Evolutionary conservation across 1,284 basidiomycete genomes (phyloP), one percentile per base, ranked within the genome.

Genomic region (Peniophora sp.): DNA sequence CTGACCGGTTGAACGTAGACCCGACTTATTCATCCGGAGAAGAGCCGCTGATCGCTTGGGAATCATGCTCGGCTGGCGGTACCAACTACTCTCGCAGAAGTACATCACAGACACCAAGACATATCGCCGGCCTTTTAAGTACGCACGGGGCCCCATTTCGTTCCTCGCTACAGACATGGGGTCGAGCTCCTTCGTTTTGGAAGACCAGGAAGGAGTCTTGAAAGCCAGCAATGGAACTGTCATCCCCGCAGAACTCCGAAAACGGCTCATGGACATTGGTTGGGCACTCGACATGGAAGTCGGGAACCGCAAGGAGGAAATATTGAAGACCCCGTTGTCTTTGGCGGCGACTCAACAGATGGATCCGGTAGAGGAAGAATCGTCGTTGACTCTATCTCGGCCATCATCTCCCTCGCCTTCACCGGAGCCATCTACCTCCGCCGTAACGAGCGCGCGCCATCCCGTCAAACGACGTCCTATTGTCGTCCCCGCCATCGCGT

Each of bases 111-210:
- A 88, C 60, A 32, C 27, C 12, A 73, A 78, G 47, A 67, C 67
- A 0, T 77, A 79, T 56, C 75, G 82, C 24, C 66, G 74, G 6
- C 81, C 82, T 0, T 88, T 88, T 68, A 85, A 79, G 58, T 62
- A 81, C n/a, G 74, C 79, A 12, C 73, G 83, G 23, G 76, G 73
- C 11, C 81, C 82, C 2, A 70, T 87, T 11, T 66, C 79, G 2
- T 88, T 87, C 57, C 75, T 86, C 10, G 75, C 83, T 0, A 85
- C 83, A 0, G 84, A 87, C 57, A 80, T 87, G 47, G 85, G 85
- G 1, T 78, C 78, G 1, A 76, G 65, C 54, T 62, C 68, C 2
- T 85, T 76, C 54, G 68, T 83, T 3, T 70, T 70, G 15, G 74
- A 76, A 45, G 78, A 83, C 51, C 76, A 78, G 50, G 59, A 65